Evolutionary conservation across 2,329 filamentous ascomycete genomes (phyloP).

Genomic region (Paecilomyces niveus): DNA sequence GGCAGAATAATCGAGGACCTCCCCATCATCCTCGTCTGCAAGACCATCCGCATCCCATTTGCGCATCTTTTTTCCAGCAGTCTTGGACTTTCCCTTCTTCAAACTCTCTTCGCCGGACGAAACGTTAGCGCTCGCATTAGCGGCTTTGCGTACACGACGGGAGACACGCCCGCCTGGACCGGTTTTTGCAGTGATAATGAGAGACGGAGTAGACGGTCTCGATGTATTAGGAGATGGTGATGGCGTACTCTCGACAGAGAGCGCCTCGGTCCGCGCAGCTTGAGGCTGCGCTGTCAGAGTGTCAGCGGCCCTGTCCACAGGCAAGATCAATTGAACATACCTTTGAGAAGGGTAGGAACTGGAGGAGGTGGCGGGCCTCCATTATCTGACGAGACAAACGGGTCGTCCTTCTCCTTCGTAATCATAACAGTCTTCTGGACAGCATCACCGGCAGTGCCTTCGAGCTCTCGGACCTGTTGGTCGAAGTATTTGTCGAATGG

Average conservation of each 20-base stretch:
- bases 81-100: conserved; percentile 51
- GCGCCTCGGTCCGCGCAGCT: conserved; percentile 34
- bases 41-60: conserved; percentile 88
- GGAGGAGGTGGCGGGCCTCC: conserved; percentile 46
- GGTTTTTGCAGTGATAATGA: conserved; percentile 65
- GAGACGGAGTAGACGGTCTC: conserved; percentile 68
- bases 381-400: conserved; percentile 41
- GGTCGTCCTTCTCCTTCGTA: conserved; percentile 41
- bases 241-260: conserved; percentile 63
- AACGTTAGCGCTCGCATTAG: conserved; percentile 38
- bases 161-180: conserved; percentile 72
- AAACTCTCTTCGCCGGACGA: conserved; percentile 80
- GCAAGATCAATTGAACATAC: conserved; percentile 15
- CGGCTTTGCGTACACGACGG: conserved; percentile 68
- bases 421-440: conserved; percentile 40
- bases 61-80: conserved; percentile 70
- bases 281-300: conserved; percentile 32
- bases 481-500: conserved; percentile 92
- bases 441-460: conserved; percentile 28
- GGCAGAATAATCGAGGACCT: conserved; percentile 84
- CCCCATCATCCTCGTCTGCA: conserved; percentile 74
- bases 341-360: conserved; percentile 46
- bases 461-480: conserved; percentile 76
- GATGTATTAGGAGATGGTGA: conserved; percentile 67
- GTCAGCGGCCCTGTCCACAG: conserved; percentile 14